Evolutionary conservation across 495 filamentous ascomycete genomes (phyloP).

Genomic region (Neohortaea acidophila): DNA sequence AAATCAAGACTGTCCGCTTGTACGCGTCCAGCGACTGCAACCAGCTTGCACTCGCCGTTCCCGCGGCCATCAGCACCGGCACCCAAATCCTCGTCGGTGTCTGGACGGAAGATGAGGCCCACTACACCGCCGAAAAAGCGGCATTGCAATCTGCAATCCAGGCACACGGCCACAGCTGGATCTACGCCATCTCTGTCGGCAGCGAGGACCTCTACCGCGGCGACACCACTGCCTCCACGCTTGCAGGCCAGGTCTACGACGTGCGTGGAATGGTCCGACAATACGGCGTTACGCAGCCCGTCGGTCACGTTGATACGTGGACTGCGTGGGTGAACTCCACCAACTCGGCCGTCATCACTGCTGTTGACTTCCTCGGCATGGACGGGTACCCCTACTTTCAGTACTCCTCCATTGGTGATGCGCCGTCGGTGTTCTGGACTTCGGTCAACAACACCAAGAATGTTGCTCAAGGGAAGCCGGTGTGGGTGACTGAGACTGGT

Average conservation of each 20-base stretch:
- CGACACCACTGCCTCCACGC: slow-evolving; percentile 41
- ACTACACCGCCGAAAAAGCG: slow-evolving; percentile 49
- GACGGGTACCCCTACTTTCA: slow-evolving; percentile 47
- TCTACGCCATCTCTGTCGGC: slow-evolving; percentile 78
- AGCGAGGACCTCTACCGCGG: slow-evolving; percentile 81
- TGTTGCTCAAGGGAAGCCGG: slow-evolving; percentile 47
- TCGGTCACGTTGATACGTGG: slow-evolving; percentile 89
- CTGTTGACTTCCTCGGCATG: slow-evolving; percentile 61
- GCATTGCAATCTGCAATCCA: slow-evolving; percentile 49
- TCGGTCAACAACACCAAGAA: slow-evolving; percentile 42
- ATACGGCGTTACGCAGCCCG: slow-evolving; percentile 33
- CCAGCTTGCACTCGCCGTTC: slow-evolving; percentile 51
- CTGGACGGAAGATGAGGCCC: slow-evolving; percentile 47
- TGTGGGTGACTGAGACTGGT: slow-evolving; percentile 90
- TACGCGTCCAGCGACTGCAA: slow-evolving; percentile 45
- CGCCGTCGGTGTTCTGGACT: slow-evolving; percentile 45
- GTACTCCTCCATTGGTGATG: slow-evolving; percentile 45
- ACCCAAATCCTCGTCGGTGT: slow-evolving; percentile 61
- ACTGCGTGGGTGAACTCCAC: slow-evolving; percentile 40
- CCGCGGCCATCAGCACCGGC: slow-evolving; percentile 58
- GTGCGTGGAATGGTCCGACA: slow-evolving; percentile 43
- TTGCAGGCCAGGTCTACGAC: slow-evolving; percentile 45
- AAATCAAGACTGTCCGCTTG: slow-evolving; percentile 52
- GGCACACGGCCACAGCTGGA: slow-evolving; percentile 40
- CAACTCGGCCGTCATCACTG: slow-evolving; percentile 53